A percentile compares a stretch with the other conserved stretches of the same genome.
Evolutionary conservation across 2,329 filamentous ascomycete species (phyloP).

Genomic region (Talaromyces amestolkiae): DNA sequence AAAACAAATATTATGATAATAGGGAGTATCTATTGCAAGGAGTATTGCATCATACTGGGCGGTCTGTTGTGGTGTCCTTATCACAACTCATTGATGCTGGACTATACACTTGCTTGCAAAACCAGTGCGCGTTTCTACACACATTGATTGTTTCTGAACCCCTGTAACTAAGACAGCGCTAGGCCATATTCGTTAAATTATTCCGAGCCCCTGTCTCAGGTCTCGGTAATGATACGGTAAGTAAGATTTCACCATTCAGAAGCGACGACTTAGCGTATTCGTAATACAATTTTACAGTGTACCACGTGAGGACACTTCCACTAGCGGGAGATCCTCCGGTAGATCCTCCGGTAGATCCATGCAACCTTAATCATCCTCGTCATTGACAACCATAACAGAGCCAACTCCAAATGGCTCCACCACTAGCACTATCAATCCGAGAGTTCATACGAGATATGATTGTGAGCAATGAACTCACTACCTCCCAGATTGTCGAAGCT

Average conservation of each 20-base stretch:
- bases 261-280: neutral
- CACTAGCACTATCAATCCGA: slow-evolving; percentile 14
- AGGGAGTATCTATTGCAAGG: no score
- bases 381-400: neutral
- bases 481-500: slow-evolving; percentile 24
- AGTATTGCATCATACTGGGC: no score
- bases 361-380: slow-evolving; percentile 1
- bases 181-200: no score
- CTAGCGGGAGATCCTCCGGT: slow-evolving; percentile 1
- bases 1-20: no score
- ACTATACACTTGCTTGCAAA: no score
- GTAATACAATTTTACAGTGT: slow-evolving; percentile 6
- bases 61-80: no score
- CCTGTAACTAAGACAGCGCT: no score
- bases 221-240: neutral
- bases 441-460: slow-evolving; percentile 25
- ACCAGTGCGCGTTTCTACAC: no score
- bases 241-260: neutral
- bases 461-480: slow-evolving; percentile 22
- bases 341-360: slow-evolving; percentile 9
- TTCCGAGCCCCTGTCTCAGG: no score
- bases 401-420: neutral
- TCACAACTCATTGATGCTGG: no score
- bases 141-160: no score
- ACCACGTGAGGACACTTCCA: neutral